Evolutionary conservation across 2,329 filamentous ascomycete genomes (phyloP), one percentile per base, ranked within the genome.

Genomic region (Cyphellophora europaea): DNA sequence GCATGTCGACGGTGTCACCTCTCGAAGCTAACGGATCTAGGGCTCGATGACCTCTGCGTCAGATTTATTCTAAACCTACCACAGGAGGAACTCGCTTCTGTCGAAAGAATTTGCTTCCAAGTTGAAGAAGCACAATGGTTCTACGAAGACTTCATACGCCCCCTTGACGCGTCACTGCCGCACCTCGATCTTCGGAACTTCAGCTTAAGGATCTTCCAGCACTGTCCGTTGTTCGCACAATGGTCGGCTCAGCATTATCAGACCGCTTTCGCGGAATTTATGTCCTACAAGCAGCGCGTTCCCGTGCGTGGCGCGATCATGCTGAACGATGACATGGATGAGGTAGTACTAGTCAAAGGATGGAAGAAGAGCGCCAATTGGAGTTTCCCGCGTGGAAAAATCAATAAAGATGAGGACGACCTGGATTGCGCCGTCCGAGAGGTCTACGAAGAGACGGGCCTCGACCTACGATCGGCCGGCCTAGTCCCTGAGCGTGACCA

Each of bases 41-140:
- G 85, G 88, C 73, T 96, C 67, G 89, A 96, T 78, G 89, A 96
- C 65, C 75, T 96, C 41, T 94, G 87, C 63, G 89, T 93, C 58
- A 86, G 93, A 57, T 98, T 98, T 64, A 89, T 98, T 56, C 86
- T 96, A 61, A 96, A 98, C 63, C 75, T 96, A 42, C 91, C 93
- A 30, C 73, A 83, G 46, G 86, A 91, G 61, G 91, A 98, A 61
- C 74, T 96, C 30, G 78, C 79, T 47, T 87, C 84, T 2, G 83
- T 94, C 38, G 85, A 87, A 56, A 82, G 91, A 55, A 91, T 98
- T 62, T 96, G 89, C 64, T 98, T 98, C 59, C 88, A 96, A 63
- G 83, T 98, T 50, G 91, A 98, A 62, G 93, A 98, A 63, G 91
- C 91, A 51, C 93, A 98, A 77, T 98, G 91, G 91, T 98, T 93